Evolutionary conservation across 768 basidiomycete genomes (phyloP).

Genomic region (Dioszegia crocea): DNA sequence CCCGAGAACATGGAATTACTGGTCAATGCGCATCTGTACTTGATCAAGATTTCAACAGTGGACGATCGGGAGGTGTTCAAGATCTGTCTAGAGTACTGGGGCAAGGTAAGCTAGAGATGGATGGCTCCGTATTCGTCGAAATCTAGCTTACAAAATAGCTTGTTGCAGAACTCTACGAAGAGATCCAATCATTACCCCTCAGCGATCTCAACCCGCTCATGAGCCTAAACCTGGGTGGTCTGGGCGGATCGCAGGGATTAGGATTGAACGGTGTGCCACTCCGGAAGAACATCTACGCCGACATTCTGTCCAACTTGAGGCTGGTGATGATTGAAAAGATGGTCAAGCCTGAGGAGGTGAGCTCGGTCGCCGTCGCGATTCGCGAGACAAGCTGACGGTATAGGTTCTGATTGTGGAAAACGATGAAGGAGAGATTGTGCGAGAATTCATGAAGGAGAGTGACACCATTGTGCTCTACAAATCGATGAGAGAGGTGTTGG

Average conservation of each 20-base stretch:
- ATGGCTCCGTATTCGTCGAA: background rate
- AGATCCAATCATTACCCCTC: constrained; percentile 85
- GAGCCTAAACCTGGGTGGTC: constrained; percentile 75
- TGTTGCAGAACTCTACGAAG: constrained; percentile 93
- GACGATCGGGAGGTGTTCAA: constrained; percentile 99
- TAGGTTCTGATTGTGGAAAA: constrained; percentile 98
- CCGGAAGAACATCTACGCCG: constrained; percentile 90
- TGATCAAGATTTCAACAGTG: constrained; percentile 96
- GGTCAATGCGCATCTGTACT: constrained; percentile 93
- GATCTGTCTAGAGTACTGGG: constrained; percentile 95
- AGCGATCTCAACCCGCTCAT: constrained; percentile 65
- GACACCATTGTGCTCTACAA: constrained; percentile 99
- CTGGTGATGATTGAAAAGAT: constrained; percentile 96
- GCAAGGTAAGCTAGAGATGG: constrained; percentile 35
- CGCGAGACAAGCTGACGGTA: constrained; percentile 3
- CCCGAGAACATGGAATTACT: constrained; percentile 84
- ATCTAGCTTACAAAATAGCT: constrained; percentile 58
- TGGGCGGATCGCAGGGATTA: constrained; percentile 31
- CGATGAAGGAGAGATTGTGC: constrained; percentile 97
- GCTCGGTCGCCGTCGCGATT: background rate
- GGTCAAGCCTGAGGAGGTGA: constrained; percentile 98
- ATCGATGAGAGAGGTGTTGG: constrained; percentile 94
- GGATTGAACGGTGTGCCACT: constrained; percentile 54
- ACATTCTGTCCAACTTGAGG: constrained; percentile 87
- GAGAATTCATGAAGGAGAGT: constrained; percentile 96